Conservation (phyloP, 2,329 filamentous ascomycete species). For the Fusarium tricinctum region DNA sequence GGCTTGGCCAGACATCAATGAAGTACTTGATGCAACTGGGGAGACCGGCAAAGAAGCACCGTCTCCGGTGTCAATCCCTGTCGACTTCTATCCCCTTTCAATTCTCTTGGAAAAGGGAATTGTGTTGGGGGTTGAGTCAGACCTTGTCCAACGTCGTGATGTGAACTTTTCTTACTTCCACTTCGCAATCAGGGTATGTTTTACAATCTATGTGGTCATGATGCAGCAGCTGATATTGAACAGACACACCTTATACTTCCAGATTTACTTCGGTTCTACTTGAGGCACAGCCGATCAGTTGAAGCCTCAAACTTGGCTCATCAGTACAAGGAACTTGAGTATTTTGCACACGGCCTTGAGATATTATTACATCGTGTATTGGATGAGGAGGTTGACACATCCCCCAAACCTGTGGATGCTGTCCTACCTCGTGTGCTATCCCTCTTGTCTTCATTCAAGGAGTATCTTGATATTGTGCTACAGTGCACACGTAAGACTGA, state of each 20-base stretch:
- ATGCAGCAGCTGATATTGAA: conserved; percentile 10
- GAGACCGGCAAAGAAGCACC: conserved; percentile 79
- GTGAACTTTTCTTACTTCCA: conserved; percentile 91
- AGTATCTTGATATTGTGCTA: conserved; percentile 94
- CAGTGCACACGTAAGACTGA: conserved; percentile 98
- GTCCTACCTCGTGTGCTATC: conserved; percentile 75
- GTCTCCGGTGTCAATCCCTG: conserved; percentile 78
- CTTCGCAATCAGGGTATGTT: conserved; percentile 84
- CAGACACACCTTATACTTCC: conserved; percentile 95
- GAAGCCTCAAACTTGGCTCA: conserved; percentile 86
- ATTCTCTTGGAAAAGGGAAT: conserved; percentile 91
- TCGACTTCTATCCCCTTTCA: conserved; percentile 97
- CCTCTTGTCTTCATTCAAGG: conserved; percentile 78
- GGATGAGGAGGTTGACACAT: conserved; percentile 90
- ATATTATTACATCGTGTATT: conserved; percentile 92
- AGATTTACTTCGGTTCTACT: conserved; percentile 83
- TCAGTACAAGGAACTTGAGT: conserved; percentile 87
- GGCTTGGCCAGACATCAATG: conserved; percentile 89
- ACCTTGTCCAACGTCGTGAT: conserved; percentile 92
- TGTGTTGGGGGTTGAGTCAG: conserved; percentile 89
- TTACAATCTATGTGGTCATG: background rate
- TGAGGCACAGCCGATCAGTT: conserved; percentile 80
- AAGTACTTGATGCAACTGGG: conserved; percentile 79
- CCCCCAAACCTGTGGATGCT: conserved; percentile 72
- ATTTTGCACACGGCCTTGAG: conserved; percentile 94